Percentiles rank a stretch among this genome's conserved stretches.
These are phyloP conservation scores for Puccinellia tenuiflora DNA, from an alignment of 176 grass and related monocot species.

Conservation along the genomic window DNA sequence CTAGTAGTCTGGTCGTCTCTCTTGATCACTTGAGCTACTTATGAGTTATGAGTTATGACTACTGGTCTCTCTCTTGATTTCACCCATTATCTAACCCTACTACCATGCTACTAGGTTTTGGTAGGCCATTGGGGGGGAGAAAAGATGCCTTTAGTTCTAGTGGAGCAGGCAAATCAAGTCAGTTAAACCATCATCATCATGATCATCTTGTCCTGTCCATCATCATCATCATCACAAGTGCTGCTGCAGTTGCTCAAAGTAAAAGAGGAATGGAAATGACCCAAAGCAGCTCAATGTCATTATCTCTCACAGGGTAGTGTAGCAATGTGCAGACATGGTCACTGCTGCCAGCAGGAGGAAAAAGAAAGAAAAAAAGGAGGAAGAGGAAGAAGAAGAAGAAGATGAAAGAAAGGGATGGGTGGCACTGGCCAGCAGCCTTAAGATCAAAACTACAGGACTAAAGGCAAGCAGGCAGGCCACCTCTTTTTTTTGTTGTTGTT, in stretches of 20 bases:
- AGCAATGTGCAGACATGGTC: slow-evolving; percentile 46
- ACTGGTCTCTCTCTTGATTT: neutral
- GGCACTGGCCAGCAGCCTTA: slow-evolving; percentile 38
- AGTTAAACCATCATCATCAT: slow-evolving; percentile 5
- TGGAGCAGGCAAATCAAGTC: slow-evolving; percentile 31
- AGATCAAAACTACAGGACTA: slow-evolving; percentile 50
- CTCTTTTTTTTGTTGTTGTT: neutral
- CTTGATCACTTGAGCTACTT: neutral
- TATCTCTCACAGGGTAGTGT: slow-evolving; percentile 26
- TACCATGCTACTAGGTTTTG: neutral
- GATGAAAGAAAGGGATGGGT: slow-evolving; percentile 17
- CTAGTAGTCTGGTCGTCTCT: neutral
- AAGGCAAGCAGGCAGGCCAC: slow-evolving; percentile 27
- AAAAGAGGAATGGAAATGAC: slow-evolving; percentile 31
- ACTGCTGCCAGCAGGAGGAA: slow-evolving; percentile 32
- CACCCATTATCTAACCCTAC: neutral
- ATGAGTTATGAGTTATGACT: neutral
- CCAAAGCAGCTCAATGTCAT: slow-evolving; percentile 52
- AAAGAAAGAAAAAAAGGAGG: neutral
- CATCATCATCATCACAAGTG: neutral
- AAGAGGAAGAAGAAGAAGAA: neutral
- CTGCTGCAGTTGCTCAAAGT: neutral
- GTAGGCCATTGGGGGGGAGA: neutral
- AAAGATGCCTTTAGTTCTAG: slow-evolving; percentile 1
- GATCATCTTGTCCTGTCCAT: slow-evolving; percentile 3